Evolutionary conservation across 2,329 filamentous ascomycete species (phyloP), one percentile per base, ranked within the genome.

Genomic region (Incumbomyces delicatus): DNA sequence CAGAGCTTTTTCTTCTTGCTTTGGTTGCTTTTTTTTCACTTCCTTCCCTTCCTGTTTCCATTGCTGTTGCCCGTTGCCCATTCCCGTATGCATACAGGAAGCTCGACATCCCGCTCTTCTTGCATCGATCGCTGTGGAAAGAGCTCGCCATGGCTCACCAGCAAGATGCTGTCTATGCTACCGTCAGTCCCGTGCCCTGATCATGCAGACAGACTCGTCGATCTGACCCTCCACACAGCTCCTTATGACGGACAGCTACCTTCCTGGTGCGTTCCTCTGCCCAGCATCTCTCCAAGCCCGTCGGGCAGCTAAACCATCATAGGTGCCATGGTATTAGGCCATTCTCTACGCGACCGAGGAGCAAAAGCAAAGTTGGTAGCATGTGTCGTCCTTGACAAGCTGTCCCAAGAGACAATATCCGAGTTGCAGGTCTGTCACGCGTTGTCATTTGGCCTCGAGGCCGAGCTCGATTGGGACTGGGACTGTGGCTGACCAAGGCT

Each of bases 291-390:
- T 27, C 22, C 22, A 27, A 8, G 8, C 22, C 22, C 22, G 8
- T 16, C 11, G 14, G n/a, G 16, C 18, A 33, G 18, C 50, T 57
- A 40, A 56, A 48, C n/a, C 29, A n/a, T 22, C 53, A 40, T 55
- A 94, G 90, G 92, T 65, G 90, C 89, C 50, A 80, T 92, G 58
- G 89, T 98, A 39, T 80, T 98, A 53, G 89, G 88, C 51, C 89
- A 96, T 71, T 96, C 92, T 30, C 73, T 98, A 48, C 85, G 87
- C 66, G 92, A 98, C 81, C 83, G 81, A 58, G 87, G 87, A 48
- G 87, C 89, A 32, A 80, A 74, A 56, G 92, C 87, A 71, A 90
- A 87, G 71, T 74, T 98, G 58, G 88, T 83, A 50, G 84, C 85
- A 57, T 72, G 96, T 58, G 79, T 94, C 62, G 94, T 88, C 3